Conservation (phyloP, 305 asterid genomes). For the Fraxinus baroniana region DNA sequence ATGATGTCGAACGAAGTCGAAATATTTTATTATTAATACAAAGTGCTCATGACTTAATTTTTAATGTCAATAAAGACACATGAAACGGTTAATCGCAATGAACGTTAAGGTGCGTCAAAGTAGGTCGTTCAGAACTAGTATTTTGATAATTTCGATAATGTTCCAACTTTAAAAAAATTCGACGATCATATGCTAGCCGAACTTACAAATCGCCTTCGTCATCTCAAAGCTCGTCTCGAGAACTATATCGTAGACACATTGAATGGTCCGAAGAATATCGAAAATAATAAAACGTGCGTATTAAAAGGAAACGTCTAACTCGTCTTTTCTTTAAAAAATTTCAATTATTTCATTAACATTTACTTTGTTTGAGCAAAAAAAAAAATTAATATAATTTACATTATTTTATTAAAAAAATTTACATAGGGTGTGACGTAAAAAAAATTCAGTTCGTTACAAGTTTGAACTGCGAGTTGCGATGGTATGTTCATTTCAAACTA, state of each 20-base stretch:
- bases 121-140: neutral
- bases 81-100: neutral
- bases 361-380: neutral
- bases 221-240: neutral
- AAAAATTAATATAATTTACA: no score
- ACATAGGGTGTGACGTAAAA: neutral
- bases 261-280: neutral
- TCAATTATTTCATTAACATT: neutral
- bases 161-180: no score
- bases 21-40: no score
- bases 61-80: neutral
- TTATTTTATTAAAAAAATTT: no score
- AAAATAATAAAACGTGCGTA: no score
- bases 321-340: no score
- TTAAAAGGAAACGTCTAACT: neutral
- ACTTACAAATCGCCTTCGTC: neutral
- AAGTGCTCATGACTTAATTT: no score
- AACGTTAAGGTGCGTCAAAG: neutral
- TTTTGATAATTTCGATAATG: neutral
- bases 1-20: neutral
- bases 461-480: neutral
- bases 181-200: neutral
- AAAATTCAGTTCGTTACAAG: neutral
- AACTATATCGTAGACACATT: neutral
- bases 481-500: neutral